Evolutionary conservation across 768 basidiomycete species (phyloP).

Genomic region (Asterophora lycoperdoides): DNA sequence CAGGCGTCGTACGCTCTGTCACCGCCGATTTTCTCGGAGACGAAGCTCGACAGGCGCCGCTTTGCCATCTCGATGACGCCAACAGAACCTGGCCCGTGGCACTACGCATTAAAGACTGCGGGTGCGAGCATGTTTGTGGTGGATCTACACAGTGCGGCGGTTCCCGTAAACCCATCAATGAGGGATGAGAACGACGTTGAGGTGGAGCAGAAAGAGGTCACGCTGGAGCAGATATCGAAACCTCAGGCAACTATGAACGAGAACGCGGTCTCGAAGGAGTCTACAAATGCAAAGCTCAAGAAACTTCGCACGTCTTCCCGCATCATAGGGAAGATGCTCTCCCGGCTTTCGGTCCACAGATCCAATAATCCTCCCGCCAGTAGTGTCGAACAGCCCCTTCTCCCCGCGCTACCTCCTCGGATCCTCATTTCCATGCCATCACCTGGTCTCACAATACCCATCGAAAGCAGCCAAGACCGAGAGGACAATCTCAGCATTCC

Average conservation of each 20-base stretch:
- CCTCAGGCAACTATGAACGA: not conserved
- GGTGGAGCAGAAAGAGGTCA: not conserved
- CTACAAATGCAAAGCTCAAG: not conserved
- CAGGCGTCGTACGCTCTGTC: conserved; percentile 17
- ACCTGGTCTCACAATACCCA: conserved; percentile 8
- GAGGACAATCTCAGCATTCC: not conserved
- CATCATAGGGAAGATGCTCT: conserved; percentile 16
- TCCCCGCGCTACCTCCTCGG: conserved; percentile 9
- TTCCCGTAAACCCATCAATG: not conserved
- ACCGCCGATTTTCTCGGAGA: conserved; percentile 13
- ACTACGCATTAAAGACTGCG: conserved; percentile 1
- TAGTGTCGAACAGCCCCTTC: conserved; percentile 3
- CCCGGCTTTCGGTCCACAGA: conserved; percentile 12
- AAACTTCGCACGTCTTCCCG: conserved; percentile 10
- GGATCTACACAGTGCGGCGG: conserved; percentile 1
- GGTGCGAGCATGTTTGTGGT: conserved; percentile 3
- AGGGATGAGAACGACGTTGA: not conserved
- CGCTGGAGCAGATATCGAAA: not conserved
- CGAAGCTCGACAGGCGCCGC: conserved; percentile 16
- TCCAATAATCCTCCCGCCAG: not conserved
- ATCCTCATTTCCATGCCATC: conserved; percentile 12
- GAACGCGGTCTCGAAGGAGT: not conserved
- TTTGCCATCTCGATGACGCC: conserved; percentile 21
- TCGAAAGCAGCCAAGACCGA: not conserved
- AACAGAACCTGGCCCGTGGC: conserved; percentile 15